A percentile compares a stretch with the other conserved stretches of the same genome.
phyloP scores from a whole-genome alignment of 331 rosid genomes.

The Malus hybrid region DNA sequence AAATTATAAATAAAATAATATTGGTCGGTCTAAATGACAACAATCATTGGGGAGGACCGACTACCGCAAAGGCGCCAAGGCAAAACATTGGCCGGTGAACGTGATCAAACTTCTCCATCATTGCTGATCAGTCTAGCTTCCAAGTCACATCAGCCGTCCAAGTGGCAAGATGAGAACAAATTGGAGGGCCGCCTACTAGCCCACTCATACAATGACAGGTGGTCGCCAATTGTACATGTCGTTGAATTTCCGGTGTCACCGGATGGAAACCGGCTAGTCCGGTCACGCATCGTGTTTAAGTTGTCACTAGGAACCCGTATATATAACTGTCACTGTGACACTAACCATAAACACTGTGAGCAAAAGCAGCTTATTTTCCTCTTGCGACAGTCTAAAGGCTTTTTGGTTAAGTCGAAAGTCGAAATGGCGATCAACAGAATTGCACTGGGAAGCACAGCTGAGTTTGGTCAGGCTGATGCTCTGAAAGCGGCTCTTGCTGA shows the following conservation, averaged over 20 bases:
- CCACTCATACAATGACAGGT: constrained; percentile 1
- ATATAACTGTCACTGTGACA: constrained; percentile 5
- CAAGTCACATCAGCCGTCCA: constrained; percentile 21
- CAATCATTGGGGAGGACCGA: constrained; percentile 26
- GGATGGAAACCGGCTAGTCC: constrained; percentile 20
- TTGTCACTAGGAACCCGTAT: neutral
- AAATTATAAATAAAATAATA: neutral
- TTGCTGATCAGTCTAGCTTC: neutral
- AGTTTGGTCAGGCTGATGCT: constrained; percentile 36
- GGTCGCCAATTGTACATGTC: constrained; percentile 1
- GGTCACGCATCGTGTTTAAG: neutral
- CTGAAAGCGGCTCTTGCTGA: constrained; percentile 65
- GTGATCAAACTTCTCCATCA: neutral
- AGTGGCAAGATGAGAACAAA: constrained; percentile 15
- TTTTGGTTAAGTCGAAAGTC: neutral
- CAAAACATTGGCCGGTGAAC: constrained; percentile 15
- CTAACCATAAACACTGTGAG: neutral
- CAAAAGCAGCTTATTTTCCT: neutral
- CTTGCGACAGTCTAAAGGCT: neutral
- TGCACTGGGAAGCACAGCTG: constrained; percentile 43
- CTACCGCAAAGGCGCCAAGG: neutral
- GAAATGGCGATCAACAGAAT: constrained; percentile 51
- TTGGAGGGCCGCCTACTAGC: constrained; percentile 23
- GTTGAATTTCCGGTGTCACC: constrained; percentile 8
- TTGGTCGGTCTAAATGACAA: constrained; percentile 26